Evolutionary conservation across 306 rosid species (phyloP).

Genomic region (Notholithocarpus densiflorus): DNA sequence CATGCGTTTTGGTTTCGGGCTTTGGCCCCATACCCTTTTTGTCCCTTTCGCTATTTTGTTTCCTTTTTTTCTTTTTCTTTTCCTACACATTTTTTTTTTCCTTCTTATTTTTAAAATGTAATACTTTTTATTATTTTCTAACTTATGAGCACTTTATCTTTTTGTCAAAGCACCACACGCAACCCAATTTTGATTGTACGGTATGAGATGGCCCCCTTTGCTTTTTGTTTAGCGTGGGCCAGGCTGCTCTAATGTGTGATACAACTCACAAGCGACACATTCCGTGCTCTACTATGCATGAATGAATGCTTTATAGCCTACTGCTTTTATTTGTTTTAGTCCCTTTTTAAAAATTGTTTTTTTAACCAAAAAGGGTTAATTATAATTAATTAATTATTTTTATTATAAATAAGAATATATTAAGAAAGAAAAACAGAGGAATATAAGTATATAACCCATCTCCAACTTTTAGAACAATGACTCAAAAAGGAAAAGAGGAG

Average conservation of each 20-base stretch:
- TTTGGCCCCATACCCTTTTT: slow-evolving; percentile 45
- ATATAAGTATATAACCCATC: too few species aligned
- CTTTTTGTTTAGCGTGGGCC: slow-evolving; percentile 29
- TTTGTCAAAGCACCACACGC: slow-evolving; percentile 32
- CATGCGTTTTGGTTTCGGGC: slow-evolving; percentile 15
- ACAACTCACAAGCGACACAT: slow-evolving; percentile 12
- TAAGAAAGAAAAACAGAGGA: too few species aligned
- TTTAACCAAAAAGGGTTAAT: too few species aligned
- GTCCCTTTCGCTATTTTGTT: slow-evolving; percentile 32
- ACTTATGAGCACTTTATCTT: slow-evolving; percentile 16
- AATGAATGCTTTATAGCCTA: not conserved
- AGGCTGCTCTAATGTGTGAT: slow-evolving; percentile 13
- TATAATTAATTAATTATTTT: too few species aligned
- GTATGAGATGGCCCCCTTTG: slow-evolving; percentile 7
- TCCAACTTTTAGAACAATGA: too few species aligned
- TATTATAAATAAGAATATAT: too few species aligned
- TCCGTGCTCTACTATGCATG: not conserved
- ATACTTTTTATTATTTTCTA: not conserved
- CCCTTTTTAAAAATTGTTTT: not conserved
- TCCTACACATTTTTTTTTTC: not conserved
- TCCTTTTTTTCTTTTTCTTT: not conserved
- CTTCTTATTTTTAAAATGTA: not conserved
- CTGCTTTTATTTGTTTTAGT: not conserved
- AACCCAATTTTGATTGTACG: slow-evolving; percentile 37
- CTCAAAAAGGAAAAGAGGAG: too few species aligned